phyloP scores from a whole-genome alignment of 2,329 filamentous ascomycete genomes.

The Phaeoacremonium minimum region DNA sequence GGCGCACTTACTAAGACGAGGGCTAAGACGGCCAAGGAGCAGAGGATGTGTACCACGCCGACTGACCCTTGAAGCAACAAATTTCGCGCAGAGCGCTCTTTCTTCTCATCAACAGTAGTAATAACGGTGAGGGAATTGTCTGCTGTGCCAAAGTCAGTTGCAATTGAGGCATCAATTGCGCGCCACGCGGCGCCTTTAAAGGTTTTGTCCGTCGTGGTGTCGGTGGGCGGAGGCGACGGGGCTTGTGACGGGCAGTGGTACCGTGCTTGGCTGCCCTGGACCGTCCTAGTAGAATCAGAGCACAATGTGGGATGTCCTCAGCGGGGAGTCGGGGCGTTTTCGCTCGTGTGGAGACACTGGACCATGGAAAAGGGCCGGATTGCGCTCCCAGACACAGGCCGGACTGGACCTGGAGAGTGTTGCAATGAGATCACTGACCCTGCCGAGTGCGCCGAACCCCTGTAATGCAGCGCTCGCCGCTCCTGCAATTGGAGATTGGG shows the following conservation, averaged over 20 bases:
- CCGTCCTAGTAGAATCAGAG: no score
- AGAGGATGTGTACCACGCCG: constrained; percentile 18
- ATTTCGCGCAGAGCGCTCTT: constrained; percentile 13
- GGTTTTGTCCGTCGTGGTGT: constrained; percentile 11
- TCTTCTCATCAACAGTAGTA: constrained; percentile 1
- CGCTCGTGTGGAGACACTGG: not conserved
- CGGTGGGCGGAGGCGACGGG: not conserved
- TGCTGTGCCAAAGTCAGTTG: constrained; percentile 7
- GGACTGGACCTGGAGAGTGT: not conserved
- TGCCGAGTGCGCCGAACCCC: not conserved
- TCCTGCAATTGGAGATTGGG: not conserved
- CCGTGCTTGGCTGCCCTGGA: no score
- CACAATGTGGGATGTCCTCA: no score
- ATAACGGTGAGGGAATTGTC: constrained; percentile 9
- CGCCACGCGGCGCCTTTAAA: constrained; percentile 19
- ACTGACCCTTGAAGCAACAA: constrained; percentile 5
- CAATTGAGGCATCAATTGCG: constrained; percentile 16
- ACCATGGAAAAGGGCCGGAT: not conserved
- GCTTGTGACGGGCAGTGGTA: not conserved
- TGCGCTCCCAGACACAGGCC: not conserved
- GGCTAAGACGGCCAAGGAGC: constrained; percentile 21
- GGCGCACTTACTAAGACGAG: constrained; percentile 23
- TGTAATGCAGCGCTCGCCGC: no score
- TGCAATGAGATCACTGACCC: not conserved
- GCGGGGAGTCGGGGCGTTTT: not conserved